Conservation (phyloP, 805 yeast species). For the Candida railenensis region DNA sequence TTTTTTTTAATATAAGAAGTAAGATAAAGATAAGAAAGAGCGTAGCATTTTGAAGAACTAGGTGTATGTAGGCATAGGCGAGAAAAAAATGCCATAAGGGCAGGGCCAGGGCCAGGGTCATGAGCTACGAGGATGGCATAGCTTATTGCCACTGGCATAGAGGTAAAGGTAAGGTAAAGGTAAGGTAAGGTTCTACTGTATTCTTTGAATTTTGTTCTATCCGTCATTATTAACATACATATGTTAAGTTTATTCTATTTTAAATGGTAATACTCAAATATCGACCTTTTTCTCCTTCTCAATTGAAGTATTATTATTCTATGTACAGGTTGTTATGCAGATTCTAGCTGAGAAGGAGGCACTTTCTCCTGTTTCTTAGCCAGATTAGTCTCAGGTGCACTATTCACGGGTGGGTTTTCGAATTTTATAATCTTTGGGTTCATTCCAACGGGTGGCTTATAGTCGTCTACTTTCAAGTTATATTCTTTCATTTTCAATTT, state of each 20-base stretch:
- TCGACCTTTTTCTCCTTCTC: neutral
- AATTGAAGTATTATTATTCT: neutral
- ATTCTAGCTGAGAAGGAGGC: neutral
- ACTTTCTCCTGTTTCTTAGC: neutral
- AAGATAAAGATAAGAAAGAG: neutral
- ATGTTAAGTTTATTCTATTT: neutral
- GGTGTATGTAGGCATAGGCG: too few relatives aligned
- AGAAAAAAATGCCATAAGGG: too few relatives aligned
- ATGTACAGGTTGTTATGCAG: neutral
- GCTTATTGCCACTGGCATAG: too few relatives aligned
- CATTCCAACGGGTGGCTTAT: slow-evolving; percentile 45
- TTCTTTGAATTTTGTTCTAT: too few relatives aligned
- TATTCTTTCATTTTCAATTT: slow-evolving; percentile 47
- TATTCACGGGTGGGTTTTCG: slow-evolving; percentile 14
- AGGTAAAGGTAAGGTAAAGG: too few relatives aligned
- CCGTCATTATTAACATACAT: too few relatives aligned
- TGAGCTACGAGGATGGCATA: too few relatives aligned
- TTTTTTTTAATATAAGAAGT: slow-evolving; percentile 1
- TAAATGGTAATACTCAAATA: neutral
- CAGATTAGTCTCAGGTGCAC: neutral
- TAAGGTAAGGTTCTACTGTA: too few relatives aligned
- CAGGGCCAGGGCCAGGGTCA: too few relatives aligned
- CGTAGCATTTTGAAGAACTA: neutral
- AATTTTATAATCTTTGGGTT: slow-evolving; percentile 45
- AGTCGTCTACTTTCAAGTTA: slow-evolving; percentile 46